phyloP scores from a whole-genome alignment of 2,329 filamentous ascomycete species.

The Alternaria panax region DNA sequence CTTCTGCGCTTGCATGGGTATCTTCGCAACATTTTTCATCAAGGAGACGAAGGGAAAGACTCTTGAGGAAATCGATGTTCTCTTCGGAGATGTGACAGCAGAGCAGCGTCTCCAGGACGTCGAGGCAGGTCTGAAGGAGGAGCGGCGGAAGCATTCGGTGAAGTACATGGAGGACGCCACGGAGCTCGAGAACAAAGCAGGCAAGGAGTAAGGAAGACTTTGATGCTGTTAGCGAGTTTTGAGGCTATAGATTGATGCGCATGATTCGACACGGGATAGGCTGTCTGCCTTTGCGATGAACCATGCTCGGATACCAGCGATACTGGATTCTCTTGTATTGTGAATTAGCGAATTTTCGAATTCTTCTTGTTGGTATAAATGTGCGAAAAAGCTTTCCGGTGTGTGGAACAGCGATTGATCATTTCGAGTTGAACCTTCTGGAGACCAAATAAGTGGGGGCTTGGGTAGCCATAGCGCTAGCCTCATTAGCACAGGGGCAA shows the following conservation, averaged over 20 bases:
- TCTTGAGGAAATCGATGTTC: conserved; percentile 56
- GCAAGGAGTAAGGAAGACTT: background rate
- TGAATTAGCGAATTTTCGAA: background rate
- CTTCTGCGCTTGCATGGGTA: conserved; percentile 51
- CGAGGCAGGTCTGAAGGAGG: conserved; percentile 10
- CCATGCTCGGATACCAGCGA: background rate
- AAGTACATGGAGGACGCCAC: conserved; percentile 7
- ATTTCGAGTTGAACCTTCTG: background rate
- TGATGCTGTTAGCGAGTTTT: background rate
- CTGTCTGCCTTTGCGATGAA: background rate
- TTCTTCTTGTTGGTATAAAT: background rate
- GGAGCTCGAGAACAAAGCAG: conserved; percentile 1
- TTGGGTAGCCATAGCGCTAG: background rate
- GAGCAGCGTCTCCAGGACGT: conserved; percentile 10
- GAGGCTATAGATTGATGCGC: background rate
- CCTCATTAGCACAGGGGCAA: background rate
- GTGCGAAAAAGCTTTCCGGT: background rate
- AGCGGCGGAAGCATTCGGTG: conserved; percentile 9
- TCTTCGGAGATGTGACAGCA: conserved; percentile 47
- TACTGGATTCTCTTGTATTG: background rate
- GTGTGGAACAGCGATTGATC: background rate
- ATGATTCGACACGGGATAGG: background rate
- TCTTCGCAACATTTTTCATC: conserved; percentile 56
- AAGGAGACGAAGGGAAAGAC: conserved; percentile 56
- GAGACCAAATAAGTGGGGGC: background rate